A percentile compares a stretch with the other conserved stretches of the same genome.
Evolutionary conservation across 1,139 yeast species (phyloP).

Genomic region (Eremothecium cymbalariae): DNA sequence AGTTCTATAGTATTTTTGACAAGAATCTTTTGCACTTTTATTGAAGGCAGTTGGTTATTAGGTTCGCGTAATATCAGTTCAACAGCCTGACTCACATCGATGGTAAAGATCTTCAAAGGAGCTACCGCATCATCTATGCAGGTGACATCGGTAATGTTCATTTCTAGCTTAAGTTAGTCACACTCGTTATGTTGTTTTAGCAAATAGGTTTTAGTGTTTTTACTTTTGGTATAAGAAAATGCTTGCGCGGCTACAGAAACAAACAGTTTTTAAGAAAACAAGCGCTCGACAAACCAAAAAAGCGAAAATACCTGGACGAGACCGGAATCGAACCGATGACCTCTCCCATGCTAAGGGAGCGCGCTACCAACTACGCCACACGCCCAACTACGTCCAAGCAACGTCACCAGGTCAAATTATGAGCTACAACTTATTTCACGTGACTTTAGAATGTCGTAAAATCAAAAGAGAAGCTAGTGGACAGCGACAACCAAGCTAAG

Average conservation of each 20-base stretch:
- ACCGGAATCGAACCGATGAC: constrained; percentile 85
- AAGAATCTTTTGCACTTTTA: constrained; percentile 2
- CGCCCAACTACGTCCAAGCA: constrained; percentile 40
- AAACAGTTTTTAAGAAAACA: too few species aligned
- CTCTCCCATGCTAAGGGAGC: constrained; percentile 81
- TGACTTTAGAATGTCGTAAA: too few species aligned
- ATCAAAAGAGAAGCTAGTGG: too few species aligned
- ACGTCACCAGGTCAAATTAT: too few species aligned
- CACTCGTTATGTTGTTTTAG: neutral
- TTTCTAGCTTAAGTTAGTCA: too few species aligned
- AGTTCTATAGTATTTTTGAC: neutral
- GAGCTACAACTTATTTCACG: too few species aligned
- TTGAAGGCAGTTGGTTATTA: constrained; percentile 1
- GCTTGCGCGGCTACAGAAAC: too few species aligned
- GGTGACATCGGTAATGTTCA: neutral
- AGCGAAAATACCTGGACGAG: constrained; percentile 53
- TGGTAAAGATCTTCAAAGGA: neutral
- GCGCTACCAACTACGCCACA: constrained; percentile 89
- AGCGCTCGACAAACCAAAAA: too few species aligned
- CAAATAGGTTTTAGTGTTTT: neutral
- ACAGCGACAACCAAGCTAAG: too few species aligned
- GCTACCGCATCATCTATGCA: neutral
- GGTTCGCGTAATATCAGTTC: neutral
- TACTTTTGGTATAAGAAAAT: neutral
- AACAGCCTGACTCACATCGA: neutral